Evolutionary conservation across 2,329 filamentous ascomycete species (phyloP).

Genomic region (Ophiocordyceps camponoti-leonardi): DNA sequence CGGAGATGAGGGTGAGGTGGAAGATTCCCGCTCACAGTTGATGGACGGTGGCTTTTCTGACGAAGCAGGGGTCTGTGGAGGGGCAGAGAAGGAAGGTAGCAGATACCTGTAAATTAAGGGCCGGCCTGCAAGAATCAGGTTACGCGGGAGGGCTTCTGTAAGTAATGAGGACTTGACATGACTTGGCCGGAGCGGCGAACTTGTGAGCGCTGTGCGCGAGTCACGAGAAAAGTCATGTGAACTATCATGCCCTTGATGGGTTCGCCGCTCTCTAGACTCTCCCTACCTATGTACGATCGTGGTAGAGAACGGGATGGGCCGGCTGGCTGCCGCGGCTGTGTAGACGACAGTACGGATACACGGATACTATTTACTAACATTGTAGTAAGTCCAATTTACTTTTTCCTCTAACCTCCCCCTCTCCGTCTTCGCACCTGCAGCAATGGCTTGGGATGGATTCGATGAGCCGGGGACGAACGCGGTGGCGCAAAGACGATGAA

Average conservation of each 20-base stretch:
- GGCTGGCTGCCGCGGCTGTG: not conserved
- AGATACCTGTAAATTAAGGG: not conserved
- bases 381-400: too few species aligned
- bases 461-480: not conserved
- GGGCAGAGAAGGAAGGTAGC: slow-evolving; percentile 2
- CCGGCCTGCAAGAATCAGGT: not conserved
- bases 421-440: too few species aligned
- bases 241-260: too few species aligned
- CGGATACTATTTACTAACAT: too few species aligned
- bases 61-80: not conserved
- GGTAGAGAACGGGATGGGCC: not conserved
- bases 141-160: not conserved
- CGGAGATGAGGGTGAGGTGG: slow-evolving; percentile 22
- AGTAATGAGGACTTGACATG: too few species aligned
- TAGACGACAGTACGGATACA: too few species aligned
- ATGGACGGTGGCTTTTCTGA: slow-evolving; percentile 2
- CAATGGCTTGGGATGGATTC: too few species aligned
- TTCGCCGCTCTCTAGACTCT: too few species aligned
- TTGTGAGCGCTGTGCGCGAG: too few species aligned
- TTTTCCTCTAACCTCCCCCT: not conserved
- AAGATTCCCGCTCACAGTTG: slow-evolving; percentile 19
- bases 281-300: too few species aligned
- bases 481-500: not conserved
- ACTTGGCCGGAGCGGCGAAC: too few species aligned
- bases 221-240: too few species aligned